Evolutionary conservation across 192 early-diverging fungal species (phyloP), one percentile per base, ranked within the genome.

Genomic region (Allomyces macrogynus): DNA sequence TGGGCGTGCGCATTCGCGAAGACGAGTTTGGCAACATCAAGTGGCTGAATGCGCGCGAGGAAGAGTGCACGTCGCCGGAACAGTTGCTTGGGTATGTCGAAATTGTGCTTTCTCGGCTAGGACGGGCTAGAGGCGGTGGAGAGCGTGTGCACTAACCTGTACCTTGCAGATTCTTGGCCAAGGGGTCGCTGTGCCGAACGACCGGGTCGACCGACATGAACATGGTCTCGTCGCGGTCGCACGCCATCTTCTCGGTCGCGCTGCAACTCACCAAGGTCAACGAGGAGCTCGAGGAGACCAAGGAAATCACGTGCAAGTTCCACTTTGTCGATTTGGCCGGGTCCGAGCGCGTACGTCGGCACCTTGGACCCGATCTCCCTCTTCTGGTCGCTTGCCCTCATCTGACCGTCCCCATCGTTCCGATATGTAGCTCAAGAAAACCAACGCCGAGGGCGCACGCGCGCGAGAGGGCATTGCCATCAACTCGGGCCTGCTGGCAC

Each of bases 291-390:
- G 83, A 76, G 10, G 83, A 84, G 62, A 77, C 78, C 70, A 68
- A 87, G 18, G 74, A 77, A 5, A 71, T 89, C 16, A 78, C 77
- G 7, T 92, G 89, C 32, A 99, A 97, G 74, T 91, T 99, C 65
- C 90, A 95, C 71, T 99, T 99, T 80, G 96, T 99, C 16, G 96
- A 99, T 77, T 75, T 99, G 73, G 96, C 96, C 23, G 96, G 96
- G 27, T 92, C 89, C 61, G 96, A 99, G 76, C 74, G 89, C 42
- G 77, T 78, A 74, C 67, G 61, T 73, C 7, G n/a, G n/a, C n/a
- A n/a, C n/a, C n/a, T n/a, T n/a, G n/a, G n/a, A n/a, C n/a, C n/a
- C n/a, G n/a, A n/a, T n/a, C n/a, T n/a, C n/a, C n/a, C n/a, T n/a
- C n/a, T 57, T 27, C 26, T 27, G 26, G 4, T 4, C 26, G 26